Evolutionary conservation across 257 asterid genomes (phyloP).

Genomic region (Echium plantagineum): DNA sequence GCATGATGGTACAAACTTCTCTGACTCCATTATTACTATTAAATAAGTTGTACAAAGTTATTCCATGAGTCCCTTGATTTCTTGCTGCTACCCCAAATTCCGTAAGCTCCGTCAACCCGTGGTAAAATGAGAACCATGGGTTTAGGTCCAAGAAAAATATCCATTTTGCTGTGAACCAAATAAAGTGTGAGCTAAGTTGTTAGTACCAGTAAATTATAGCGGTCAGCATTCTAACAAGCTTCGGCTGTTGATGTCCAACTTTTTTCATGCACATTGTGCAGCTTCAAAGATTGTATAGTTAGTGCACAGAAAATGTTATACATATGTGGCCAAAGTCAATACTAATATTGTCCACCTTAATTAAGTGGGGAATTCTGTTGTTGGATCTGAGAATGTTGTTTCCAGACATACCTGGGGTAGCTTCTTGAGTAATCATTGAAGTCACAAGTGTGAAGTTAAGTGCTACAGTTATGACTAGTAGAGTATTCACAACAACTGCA

Average conservation of each 20-base stretch:
- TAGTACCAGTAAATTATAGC: not conserved
- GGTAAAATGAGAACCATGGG: constrained; percentile 24
- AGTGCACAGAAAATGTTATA: no score
- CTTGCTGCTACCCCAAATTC: constrained; percentile 8
- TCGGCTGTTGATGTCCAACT: no score
- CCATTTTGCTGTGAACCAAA: constrained; percentile 17
- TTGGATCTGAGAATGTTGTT: not conserved
- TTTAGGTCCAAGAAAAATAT: constrained; percentile 25
- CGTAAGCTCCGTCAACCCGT: constrained; percentile 24
- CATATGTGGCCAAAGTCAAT: no score
- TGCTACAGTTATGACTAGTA: not conserved
- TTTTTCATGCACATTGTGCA: no score
- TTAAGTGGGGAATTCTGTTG: no score
- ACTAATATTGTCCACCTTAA: no score
- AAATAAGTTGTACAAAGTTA: constrained; percentile 69
- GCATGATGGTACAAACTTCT: constrained; percentile 49
- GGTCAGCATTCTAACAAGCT: no score
- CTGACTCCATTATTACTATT: constrained; percentile 62
- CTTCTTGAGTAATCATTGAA: not conserved
- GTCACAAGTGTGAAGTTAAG: not conserved
- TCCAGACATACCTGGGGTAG: not conserved
- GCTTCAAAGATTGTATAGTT: no score
- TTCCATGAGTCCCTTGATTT: constrained; percentile 58
- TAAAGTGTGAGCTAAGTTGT: not conserved
- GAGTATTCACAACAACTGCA: not conserved